Conservation (phyloP, 2,329 filamentous ascomycete species). For the Paecilomyces niveus region DNA sequence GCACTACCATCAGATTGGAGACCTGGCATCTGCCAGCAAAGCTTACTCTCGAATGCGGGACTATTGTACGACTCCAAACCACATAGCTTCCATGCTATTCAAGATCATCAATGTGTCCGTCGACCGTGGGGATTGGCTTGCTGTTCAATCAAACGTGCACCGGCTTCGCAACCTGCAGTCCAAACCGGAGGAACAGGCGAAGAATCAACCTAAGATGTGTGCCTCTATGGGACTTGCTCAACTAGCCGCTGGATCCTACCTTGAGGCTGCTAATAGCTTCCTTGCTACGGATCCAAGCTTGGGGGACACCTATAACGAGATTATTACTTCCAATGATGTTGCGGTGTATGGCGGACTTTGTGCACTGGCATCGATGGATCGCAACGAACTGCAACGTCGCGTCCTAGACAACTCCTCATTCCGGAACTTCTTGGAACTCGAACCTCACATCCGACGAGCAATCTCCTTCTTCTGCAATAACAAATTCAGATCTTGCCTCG, state of each 20-base stretch:
- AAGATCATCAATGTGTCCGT: conserved; percentile 70
- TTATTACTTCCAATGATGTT: conserved; percentile 78
- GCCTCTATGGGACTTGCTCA: conserved; percentile 56
- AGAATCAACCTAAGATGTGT: conserved; percentile 58
- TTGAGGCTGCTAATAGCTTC: conserved; percentile 66
- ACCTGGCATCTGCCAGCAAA: conserved; percentile 64
- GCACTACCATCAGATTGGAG: conserved; percentile 73
- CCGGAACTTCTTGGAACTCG: conserved; percentile 80
- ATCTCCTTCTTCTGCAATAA: conserved; percentile 84
- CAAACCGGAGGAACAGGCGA: conserved; percentile 52
- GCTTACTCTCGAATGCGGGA: conserved; percentile 82
- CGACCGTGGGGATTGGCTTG: conserved; percentile 70
- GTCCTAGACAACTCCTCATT: conserved; percentile 79
- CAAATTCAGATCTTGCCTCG: conserved; percentile 78
- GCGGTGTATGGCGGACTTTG: conserved; percentile 88
- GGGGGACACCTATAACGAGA: conserved; percentile 56
- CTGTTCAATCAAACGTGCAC: conserved; percentile 55
- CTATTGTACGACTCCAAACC: conserved; percentile 74
- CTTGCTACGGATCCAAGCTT: conserved; percentile 55
- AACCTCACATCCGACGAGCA: conserved; percentile 88
- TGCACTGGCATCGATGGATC: conserved; percentile 82
- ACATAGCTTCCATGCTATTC: conserved; percentile 75
- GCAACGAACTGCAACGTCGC: conserved; percentile 62
- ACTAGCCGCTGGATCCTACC: conserved; percentile 50
- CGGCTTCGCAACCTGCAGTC: conserved; percentile 47